Evolutionary conservation across 176 grass and related monocot species (phyloP), one percentile per base, ranked within the genome.

Genomic region (Triticum monococcum): DNA sequence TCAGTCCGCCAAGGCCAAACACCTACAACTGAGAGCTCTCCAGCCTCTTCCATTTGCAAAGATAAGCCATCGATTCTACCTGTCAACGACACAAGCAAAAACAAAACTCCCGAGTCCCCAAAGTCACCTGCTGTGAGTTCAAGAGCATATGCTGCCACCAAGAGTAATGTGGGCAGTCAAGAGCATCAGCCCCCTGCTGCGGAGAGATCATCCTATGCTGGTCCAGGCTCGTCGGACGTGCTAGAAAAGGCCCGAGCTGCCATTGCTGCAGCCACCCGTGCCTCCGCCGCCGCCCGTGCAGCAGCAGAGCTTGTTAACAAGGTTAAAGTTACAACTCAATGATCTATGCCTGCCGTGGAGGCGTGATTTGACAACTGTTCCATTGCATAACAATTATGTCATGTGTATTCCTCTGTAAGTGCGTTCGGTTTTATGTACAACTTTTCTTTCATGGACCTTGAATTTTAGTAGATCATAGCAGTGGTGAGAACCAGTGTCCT

Each of bases 251-350:
- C 97, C 74, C 85, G 87, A 79, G 82, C 84, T 75, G 93, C 94
- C 54, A 96, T 99, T 54, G 89, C 89, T 65, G 83, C 89, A 5
- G 97, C 94, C 20, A 93, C 85, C 69, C 91, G 86, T 20, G 97
- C 97, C 52, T 96, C 90, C 23, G 93, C 88, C 10, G 80, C 97
- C 5, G 97, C 97, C 22, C 92, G 90, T 30, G 90, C 92, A 12
- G 94, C 97, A 10, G 94, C 89, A 3, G 93, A 91, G 23, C 94
- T 99, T 87, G 92, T 89, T 14, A 99, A 91, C 13, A 99, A 91
- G 46, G 76, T 88, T 72, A 94, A 93, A 88, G 87, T 92, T 90
- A 69, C 90, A 45, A 57, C 46, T 23, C 50, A 68, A 65, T 88
- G 81, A 87, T 52, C 24, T 25, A 52, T 18, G 5, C 26, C 54